Evolutionary conservation across 1,284 basidiomycete genomes (phyloP), one percentile per base, ranked within the genome.

Genomic region (Athelia sp.): DNA sequence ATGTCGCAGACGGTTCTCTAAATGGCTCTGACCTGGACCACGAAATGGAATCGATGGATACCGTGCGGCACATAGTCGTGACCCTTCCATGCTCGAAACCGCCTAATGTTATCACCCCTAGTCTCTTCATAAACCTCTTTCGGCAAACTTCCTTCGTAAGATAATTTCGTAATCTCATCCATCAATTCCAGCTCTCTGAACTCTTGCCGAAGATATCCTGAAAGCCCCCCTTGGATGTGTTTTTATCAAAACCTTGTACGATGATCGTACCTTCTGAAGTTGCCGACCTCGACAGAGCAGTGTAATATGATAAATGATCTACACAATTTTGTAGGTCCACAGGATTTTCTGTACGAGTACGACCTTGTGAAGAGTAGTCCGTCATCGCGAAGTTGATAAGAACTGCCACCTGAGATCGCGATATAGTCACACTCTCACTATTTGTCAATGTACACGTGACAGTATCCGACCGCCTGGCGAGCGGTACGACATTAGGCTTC

Each of bases 361-460:
- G 65, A 3, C 71, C 72, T 56, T 74, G 71, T 0, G 66, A 67
- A 1, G 57, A 53, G 59, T 65, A 72, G 49, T 72, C 70, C 15
- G 71, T 72, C 65, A 73, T 73, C 2, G 67, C 60, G 64, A 73
- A 74, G 48, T 73, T 71, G 0, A 63, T 63, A 0, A 72, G 29
- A 0, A 72, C 53, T 13, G 61, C 49, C 0, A 73, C 64, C 52
- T 74, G 72, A 3, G 53, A 47, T 15, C 67, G 44, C 0, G 42
- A 45, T 11, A 73, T 56, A 6, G 22, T 24, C 2, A 67, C 31
- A 1, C 14, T 32, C n/a, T 34, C 48, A 43, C 63, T 67, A 59
- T 64, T 57, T 15, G 61, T 59, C 3, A 71, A 23, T 6, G 35
- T 38, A 6, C 4, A 6, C 19, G n/a, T 6, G 15, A 17, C 36